These are phyloP conservation scores for Aquilaria yunnanensis DNA, from an alignment of 345 rosid genomes.

Conservation along the genomic window DNA sequence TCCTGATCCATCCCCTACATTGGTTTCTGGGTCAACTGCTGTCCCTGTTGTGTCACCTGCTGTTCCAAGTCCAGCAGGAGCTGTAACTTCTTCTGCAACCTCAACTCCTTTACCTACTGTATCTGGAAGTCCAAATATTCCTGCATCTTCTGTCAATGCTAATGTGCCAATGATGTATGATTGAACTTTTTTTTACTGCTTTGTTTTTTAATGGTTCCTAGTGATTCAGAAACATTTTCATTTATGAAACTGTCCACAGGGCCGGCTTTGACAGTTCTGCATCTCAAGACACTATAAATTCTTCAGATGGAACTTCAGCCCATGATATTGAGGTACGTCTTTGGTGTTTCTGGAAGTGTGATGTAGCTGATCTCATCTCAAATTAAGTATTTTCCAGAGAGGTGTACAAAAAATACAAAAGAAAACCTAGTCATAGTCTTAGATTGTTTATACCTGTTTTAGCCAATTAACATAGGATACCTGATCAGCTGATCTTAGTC, in stretches of 20 bases:
- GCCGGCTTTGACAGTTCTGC: slow-evolving; percentile 29
- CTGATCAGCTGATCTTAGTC: no score
- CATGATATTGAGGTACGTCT: slow-evolving; percentile 56
- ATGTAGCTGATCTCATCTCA: neutral
- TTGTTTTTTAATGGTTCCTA: slow-evolving; percentile 9
- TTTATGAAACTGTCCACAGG: slow-evolving; percentile 23
- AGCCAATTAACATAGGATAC: no score
- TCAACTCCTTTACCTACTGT: slow-evolving; percentile 26
- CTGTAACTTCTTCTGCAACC: slow-evolving; percentile 18
- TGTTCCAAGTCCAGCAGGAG: slow-evolving; percentile 21
- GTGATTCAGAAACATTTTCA: neutral
- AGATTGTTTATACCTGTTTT: no score
- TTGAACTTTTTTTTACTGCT: slow-evolving; percentile 4
- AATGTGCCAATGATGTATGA: slow-evolving; percentile 45
- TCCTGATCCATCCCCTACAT: slow-evolving; percentile 32
- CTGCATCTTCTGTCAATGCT: slow-evolving; percentile 28
- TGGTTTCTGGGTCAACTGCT: slow-evolving; percentile 40
- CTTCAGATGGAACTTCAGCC: slow-evolving; percentile 40
- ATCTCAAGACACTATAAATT: slow-evolving; percentile 36
- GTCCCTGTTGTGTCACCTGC: slow-evolving; percentile 31
- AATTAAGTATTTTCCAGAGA: neutral
- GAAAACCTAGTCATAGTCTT: no score
- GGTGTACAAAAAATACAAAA: no score
- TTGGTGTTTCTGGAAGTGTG: slow-evolving; percentile 5
- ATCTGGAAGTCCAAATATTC: slow-evolving; percentile 26